Base-by-base conservation (phyloP, 208 protist species). In the Wallacemonas sp. region DNA sequence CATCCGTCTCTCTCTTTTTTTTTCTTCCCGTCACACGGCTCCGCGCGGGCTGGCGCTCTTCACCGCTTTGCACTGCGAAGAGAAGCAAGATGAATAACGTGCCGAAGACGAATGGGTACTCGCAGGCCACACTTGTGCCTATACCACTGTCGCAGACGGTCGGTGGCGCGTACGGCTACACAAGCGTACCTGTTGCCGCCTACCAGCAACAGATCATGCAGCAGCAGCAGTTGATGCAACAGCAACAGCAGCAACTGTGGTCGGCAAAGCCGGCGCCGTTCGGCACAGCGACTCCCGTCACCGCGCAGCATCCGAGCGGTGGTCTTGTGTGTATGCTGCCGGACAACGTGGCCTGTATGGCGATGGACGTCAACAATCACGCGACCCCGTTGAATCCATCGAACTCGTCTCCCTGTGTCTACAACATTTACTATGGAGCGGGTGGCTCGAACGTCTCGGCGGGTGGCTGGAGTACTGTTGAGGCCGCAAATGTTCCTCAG, bases 141-240 rank as follows among this genome's bases (percentile, higher is more conserved):
- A 2, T 57, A 10, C 30, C 50, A 12, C 3, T 57, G 50, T 15
- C 50, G 4, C 50, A 57, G n/a, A 57, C 50, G 6, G 30, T 57
- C 5, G 50, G 50, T 3, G 29, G 15, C 13, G 15, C 50, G 3
- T 57, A 57, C 21, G 45, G 53, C 22, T 62, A 64, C 36, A 15
- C 27, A n/a, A 13, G 54, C 12, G 44, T 46, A 1, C 36, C 39
- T 27, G 42, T 48, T 29, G n/a, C n/a, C 33, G 3, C 38, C 27
- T 55, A 41, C 6, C 38, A 44, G 32, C 57, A 63, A 19, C 30
- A 45, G n/a, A 38, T 44, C 22, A 65, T 72, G 66, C 30, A 60
- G 13, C 54, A 42, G 29, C 36, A 41, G 36, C 10, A 9, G 36
- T 21, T 27, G 42, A 19, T 19, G 8, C 42, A 50, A 21, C 42